Evolutionary conservation across 768 basidiomycete genomes (phyloP), one percentile per base, ranked within the genome.

Genomic region (Coprinopsis marcescibilis): DNA sequence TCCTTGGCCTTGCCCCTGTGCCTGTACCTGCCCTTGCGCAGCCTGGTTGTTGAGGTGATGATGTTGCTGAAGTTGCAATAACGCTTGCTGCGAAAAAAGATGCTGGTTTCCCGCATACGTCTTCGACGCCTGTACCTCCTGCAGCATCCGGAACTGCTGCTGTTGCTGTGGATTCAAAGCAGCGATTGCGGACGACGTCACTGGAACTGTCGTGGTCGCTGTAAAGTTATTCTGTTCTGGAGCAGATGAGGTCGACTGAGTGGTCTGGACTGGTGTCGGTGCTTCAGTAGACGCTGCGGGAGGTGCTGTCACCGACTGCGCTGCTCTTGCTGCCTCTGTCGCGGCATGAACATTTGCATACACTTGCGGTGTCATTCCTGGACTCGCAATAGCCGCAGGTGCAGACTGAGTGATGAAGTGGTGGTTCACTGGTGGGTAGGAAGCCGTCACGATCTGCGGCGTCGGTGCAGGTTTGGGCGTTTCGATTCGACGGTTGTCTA

Each of bases 361-460:
- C 15, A 64, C 59, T 40, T 65, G 65, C 6, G 67, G 64, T 50
- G 72, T 76, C 52, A 65, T 57, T n/a, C 58, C 55, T 3, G 61
- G 53, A 36, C 56, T 43, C 46, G 52, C 48, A 11, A 66, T 56
- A 14, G 63, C 35, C 14, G 60, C 59, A 19, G 60, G 45, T 3
- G 64, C 55, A 10, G 66, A 52, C 42, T 65, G 65, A 48, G 66
- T 58, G 8, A 67, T 61, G 37, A 69, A 61, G 34, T 68, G 66
- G 56, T 60, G 65, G 2, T 60, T 59, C 13, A 57, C 43, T 7
- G 59, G 60, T 41, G 69, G 67, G 3, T 71, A 67, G 48, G 61
- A 65, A 12, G 66, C 57, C 1, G 64, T 65, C 15, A 61, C 51
- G 25, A 58, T 57, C 3, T 51, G 42, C 40, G 64, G 65, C 11